phyloP scores from a whole-genome alignment of 768 basidiomycete species.

The Mycena maculata region DNA sequence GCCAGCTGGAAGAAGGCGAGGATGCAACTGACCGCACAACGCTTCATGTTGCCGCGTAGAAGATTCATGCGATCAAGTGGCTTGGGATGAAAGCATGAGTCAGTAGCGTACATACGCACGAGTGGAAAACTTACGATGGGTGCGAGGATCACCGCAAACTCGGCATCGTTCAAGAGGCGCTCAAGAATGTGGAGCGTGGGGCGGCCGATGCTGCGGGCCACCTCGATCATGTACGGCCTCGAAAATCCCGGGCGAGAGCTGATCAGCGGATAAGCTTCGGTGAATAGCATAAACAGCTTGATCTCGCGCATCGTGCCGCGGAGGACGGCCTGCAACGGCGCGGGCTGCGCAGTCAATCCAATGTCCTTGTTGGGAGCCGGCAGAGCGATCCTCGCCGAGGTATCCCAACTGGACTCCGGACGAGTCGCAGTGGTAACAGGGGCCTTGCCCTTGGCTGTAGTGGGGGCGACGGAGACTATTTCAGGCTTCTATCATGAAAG shows the following conservation, averaged over 20 bases:
- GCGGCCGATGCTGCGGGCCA: background rate
- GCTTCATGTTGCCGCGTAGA: constrained; percentile 5
- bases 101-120: background rate
- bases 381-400: background rate
- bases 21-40: background rate
- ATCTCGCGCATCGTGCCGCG: background rate
- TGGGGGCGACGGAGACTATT: background rate
- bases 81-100: too few relatives aligned
- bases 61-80: constrained; percentile 21
- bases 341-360: background rate
- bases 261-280: background rate
- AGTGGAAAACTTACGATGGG: constrained; percentile 1
- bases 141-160: background rate
- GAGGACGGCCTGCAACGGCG: background rate
- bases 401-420: constrained; percentile 1
- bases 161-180: background rate
- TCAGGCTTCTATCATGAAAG: background rate
- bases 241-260: background rate
- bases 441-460: background rate
- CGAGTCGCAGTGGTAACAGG: background rate
- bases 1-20: background rate
- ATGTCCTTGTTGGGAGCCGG: constrained; percentile 16
- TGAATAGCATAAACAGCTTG: background rate
- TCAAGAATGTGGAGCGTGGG: background rate
- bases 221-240: background rate